These are phyloP conservation scores for Aureobasidium pullulans DNA, from an alignment of 2,329 filamentous ascomycete species.

Conservation along the genomic window DNA sequence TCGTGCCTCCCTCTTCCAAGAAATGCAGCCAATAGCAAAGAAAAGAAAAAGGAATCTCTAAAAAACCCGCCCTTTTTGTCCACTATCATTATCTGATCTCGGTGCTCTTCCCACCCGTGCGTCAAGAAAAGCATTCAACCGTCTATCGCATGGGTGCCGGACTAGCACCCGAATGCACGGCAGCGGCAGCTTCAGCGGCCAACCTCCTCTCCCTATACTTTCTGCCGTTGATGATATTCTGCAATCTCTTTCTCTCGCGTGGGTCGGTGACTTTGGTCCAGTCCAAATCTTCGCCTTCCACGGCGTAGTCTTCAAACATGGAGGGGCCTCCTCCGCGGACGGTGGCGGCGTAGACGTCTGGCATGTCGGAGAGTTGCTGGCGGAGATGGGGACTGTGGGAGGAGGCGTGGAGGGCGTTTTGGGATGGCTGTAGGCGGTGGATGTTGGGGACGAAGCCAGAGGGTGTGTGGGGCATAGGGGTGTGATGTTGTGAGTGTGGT, in stretches of 20 bases:
- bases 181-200: conserved; percentile 17
- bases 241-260: conserved; percentile 30
- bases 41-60: too few relatives aligned
- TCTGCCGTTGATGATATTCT: conserved; percentile 34
- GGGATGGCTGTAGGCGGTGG: conserved; percentile 3
- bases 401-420: neutral
- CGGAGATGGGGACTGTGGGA: conserved; percentile 1
- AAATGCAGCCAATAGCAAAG: too few relatives aligned
- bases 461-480: neutral
- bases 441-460: conserved; percentile 16
- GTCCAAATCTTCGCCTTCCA: conserved; percentile 33
- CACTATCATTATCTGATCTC: too few relatives aligned
- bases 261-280: conserved; percentile 33
- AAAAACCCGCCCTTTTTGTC: too few relatives aligned
- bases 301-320: conserved; percentile 25
- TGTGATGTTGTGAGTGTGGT: neutral
- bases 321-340: conserved; percentile 16
- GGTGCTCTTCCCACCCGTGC: too few relatives aligned
- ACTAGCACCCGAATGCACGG: neutral
- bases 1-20: too few relatives aligned
- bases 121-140: neutral
- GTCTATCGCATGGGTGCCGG: conserved; percentile 5
- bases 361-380: conserved; percentile 12
- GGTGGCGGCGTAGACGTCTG: conserved; percentile 17
- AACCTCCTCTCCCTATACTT: conserved; percentile 32